Evolutionary conservation across 1,284 basidiomycete genomes (phyloP), one percentile per base, ranked within the genome.

Genomic region (Singerocomus inundabilis): DNA sequence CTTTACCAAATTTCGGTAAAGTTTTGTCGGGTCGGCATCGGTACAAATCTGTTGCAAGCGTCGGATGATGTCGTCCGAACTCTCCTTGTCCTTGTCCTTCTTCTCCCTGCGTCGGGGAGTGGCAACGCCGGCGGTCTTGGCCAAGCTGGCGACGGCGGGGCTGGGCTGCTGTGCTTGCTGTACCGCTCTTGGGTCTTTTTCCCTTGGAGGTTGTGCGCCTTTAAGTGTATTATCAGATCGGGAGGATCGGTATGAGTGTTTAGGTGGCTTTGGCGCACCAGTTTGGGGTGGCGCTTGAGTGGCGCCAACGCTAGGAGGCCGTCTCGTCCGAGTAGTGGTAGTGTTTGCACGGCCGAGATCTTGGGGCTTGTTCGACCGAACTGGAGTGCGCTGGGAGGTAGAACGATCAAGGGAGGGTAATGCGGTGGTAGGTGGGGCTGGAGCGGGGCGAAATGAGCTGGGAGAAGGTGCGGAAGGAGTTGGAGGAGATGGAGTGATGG

Each of bases 11-110:
- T 84, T 95, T 48, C 93, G 78, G 70, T 99, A 99, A 34, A 98
- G 75, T 69, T 84, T 84, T 45, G 94, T 98, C 35, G 97, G 97
- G 70, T 99, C 97, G 6, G 94, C 95, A 64, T 97, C 93, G 1
- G 95, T 96, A 69, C 97, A 99, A 62, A 99, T 98, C 59, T 88
- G 85, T 67, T 93, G 88, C 62, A 99, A 71, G 38, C 93, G 84
- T 60, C 86, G 88, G 54, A 99, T 87, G 53, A 98, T 93, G 64
- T 98, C 94, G 57, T 86, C 84, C 54, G 94, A 91, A 63, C 88
- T 88, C 55, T 84, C 84, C 63, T 89, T 86, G 66, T 88, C 87
- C 57, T 78, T 79, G 53, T 84, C 81, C 70, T 91, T 90, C 76
- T 92, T 93, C 72, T 96, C 91, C 52, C 93, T 75, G 56, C 93